Evolutionary conservation across 352 stramenopile genomes (phyloP), one percentile per base, ranked within the genome.

Genomic region (Peronospora belbahrii): DNA sequence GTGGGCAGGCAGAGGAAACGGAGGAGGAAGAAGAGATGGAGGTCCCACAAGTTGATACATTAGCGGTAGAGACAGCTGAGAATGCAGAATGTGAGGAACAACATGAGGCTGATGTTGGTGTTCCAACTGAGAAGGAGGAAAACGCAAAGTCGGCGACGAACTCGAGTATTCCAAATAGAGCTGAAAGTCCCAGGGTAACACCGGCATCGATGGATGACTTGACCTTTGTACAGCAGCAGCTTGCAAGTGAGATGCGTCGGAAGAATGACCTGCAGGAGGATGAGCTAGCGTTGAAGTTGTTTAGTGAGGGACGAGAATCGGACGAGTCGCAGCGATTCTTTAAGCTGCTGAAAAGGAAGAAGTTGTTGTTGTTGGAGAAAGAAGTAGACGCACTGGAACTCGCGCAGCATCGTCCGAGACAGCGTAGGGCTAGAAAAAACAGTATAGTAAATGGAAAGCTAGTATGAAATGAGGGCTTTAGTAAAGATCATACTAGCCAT

Each of bases 271-370:
- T 45, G 24, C 39, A 45, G 18, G 39, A 45, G 24, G 39, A 41
- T 11, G 37, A 53, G 25, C 17, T 52, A 11, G 44, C 34, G 13
- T 20, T 52, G 2, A 52, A 52, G 11, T 22, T 52, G 9, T 52
- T 52, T 17, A 17, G 34, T 23, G 44, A 52, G 13, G n/a, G 14
- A 3, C 46, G 28, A 2, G 46, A 53, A 30, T 53, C 46, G 22
- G 28, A 40, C n/a, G 36, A 58, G 11, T 58, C 50, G 22, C 36
- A 51, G 36, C 34, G 40, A 14, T 58, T 52, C 23, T 58, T 58
- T 11, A 41, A 43, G 27, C 36, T 58, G 27, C 50, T 58, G 2
- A 58, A 58, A 35, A 35, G 50, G 23, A 58, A 58, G 36, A 58
- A 59, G 18, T 37, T 59, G 25, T 37, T 52, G 37, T 30, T 44